Conservation (phyloP, 2,329 filamentous ascomycete species). For the Fusarium verticillioides region DNA sequence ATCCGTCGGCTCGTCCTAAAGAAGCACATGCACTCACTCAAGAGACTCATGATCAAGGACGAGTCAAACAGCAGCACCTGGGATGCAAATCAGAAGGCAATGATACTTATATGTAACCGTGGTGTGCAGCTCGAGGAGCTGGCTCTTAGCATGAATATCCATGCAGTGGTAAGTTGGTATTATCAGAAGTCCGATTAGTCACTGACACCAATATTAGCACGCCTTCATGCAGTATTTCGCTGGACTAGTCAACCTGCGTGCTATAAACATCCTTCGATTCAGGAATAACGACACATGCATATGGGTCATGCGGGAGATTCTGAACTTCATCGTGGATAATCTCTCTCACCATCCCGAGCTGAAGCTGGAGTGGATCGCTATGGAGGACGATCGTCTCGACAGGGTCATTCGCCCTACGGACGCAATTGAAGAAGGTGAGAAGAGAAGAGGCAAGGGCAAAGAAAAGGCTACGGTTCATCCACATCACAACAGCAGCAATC, state of each 20-base stretch:
- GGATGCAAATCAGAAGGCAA: constrained; percentile 67
- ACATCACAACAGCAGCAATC: constrained; percentile 29
- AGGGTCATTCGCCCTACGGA: constrained; percentile 58
- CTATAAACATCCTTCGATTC: constrained; percentile 66
- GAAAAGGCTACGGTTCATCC: constrained; percentile 40
- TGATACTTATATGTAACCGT: constrained; percentile 63
- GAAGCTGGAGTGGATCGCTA: constrained; percentile 68
- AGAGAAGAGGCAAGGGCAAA: constrained; percentile 51
- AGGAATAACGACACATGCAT: constrained; percentile 66
- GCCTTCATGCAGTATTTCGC: constrained; percentile 65
- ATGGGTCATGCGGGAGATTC: constrained; percentile 66
- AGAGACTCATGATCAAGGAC: constrained; percentile 70
- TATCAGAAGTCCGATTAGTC: background rate
- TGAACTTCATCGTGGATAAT: constrained; percentile 68
- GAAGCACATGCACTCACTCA: constrained; percentile 66
- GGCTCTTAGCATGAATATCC: constrained; percentile 64
- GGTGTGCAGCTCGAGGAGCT: constrained; percentile 65
- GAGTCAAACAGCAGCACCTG: constrained; percentile 60
- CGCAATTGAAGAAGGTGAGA: constrained; percentile 42
- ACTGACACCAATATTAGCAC: constrained; percentile 56
- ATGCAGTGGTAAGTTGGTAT: constrained; percentile 60
- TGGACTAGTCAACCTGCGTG: constrained; percentile 60
- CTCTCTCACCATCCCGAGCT: constrained; percentile 65
- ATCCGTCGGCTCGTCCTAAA: constrained; percentile 67
- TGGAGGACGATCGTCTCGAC: constrained; percentile 62